A percentile compares a stretch with the other conserved stretches of the same genome.
Evolutionary conservation across 2,329 filamentous ascomycete species (phyloP).

Genomic region (Phialophora macrospora): DNA sequence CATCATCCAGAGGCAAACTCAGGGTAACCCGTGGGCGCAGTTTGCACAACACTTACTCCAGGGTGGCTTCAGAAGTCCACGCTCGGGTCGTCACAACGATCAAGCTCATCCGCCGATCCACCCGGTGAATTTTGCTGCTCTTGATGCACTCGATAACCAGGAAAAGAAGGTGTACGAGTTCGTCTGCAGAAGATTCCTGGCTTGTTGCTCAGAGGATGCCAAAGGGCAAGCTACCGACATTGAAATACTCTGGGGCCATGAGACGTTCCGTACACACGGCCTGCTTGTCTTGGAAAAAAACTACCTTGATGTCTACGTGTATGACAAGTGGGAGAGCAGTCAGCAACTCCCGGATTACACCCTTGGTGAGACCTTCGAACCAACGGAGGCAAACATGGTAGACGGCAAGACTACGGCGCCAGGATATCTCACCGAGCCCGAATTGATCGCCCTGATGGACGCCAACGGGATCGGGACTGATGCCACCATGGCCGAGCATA

Average conservation of each 20-base stretch:
- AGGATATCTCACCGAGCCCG: slow-evolving; percentile 88
- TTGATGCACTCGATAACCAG: slow-evolving; percentile 63
- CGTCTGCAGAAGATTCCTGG: slow-evolving; percentile 86
- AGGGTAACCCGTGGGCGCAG: slow-evolving; percentile 74
- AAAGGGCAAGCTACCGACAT: slow-evolving; percentile 84
- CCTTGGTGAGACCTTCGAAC: slow-evolving; percentile 80
- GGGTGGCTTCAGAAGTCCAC: slow-evolving; percentile 80
- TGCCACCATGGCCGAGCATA: slow-evolving; percentile 98
- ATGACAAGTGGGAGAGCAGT: slow-evolving; percentile 94
- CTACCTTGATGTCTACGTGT: slow-evolving; percentile 93
- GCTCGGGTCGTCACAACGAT: slow-evolving; percentile 86
- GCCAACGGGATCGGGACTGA: slow-evolving; percentile 98
- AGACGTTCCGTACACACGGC: slow-evolving; percentile 80
- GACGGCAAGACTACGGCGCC: slow-evolving; percentile 90
- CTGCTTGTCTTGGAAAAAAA: slow-evolving; percentile 85
- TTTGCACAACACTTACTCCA: slow-evolving; percentile 69
- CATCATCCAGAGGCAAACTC: slow-evolving; percentile 81
- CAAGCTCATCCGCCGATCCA: slow-evolving; percentile 98
- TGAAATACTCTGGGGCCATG: slow-evolving; percentile 77
- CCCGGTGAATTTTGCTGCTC: slow-evolving; percentile 81
- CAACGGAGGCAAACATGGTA: slow-evolving; percentile 83
- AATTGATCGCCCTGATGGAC: slow-evolving; percentile 96
- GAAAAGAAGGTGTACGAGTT: slow-evolving; percentile 89
- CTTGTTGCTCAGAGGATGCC: slow-evolving; percentile 94
- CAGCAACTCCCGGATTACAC: slow-evolving; percentile 79